Conservation (phyloP, 257 asterid species). For the Henckelia pumila region DNA sequence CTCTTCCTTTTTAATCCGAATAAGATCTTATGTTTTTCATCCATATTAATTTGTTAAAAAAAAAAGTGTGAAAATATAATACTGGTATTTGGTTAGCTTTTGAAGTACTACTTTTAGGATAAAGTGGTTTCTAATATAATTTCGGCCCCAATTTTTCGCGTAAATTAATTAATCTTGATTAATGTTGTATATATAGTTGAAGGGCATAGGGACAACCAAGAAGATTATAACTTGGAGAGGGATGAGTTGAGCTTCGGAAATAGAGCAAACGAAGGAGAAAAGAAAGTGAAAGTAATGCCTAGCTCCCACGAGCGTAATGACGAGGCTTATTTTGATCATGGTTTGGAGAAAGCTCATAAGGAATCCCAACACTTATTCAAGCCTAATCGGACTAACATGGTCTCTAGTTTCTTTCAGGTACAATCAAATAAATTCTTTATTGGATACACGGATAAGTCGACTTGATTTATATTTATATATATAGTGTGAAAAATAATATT, state of each 20-base stretch:
- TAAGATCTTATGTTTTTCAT: not conserved
- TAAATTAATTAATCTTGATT: not conserved
- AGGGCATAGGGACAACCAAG: conserved; percentile 36
- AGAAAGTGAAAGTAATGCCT: conserved; percentile 42
- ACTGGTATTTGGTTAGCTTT: too few species aligned
- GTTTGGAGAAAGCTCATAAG: conserved; percentile 39
- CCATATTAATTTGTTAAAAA: too few species aligned
- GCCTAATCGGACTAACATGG: conserved; percentile 45
- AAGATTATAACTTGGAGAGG: not conserved
- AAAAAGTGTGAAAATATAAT: too few species aligned
- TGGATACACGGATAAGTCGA: too few species aligned
- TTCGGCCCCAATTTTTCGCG: too few species aligned
- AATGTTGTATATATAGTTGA: conserved; percentile 38
- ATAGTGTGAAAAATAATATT: too few species aligned
- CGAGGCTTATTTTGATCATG: conserved; percentile 36
- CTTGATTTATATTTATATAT: too few species aligned
- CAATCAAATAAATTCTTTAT: not conserved
- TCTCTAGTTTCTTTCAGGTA: conserved; percentile 51
- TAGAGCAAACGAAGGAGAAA: not conserved
- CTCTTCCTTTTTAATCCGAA: too few species aligned
- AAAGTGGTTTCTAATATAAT: too few species aligned
- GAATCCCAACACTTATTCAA: conserved; percentile 52
- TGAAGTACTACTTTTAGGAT: too few species aligned
- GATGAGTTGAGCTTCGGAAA: not conserved
- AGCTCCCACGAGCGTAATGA: conserved; percentile 56